Conservation (phyloP, 106 monocot genomes). For the Dendrobium huoshanense region DNA sequence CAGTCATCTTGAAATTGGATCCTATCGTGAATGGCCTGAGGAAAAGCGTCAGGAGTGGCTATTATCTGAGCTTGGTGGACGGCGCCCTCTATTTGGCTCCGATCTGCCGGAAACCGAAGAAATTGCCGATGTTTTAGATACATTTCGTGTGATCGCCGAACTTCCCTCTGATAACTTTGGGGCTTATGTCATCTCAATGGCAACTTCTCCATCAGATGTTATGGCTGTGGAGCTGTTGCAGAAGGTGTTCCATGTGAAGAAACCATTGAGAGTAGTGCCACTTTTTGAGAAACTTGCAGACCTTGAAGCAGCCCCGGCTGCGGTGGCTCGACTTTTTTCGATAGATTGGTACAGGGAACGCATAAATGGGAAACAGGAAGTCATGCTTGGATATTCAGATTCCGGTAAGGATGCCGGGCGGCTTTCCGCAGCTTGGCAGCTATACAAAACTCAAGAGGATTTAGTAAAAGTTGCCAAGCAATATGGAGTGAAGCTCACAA, state of each 20-base stretch:
- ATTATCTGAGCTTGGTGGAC: conserved; percentile 80
- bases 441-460: conserved; percentile 85
- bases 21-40: conserved; percentile 93
- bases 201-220: conserved; percentile 72
- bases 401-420: conserved; percentile 92
- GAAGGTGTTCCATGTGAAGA: conserved; percentile 60
- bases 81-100: conserved; percentile 76
- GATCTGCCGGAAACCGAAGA: conserved; percentile 85
- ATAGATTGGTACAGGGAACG: conserved; percentile 82
- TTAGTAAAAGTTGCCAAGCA: conserved; percentile 81
- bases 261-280: conserved; percentile 80
- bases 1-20: conserved; percentile 76
- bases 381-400: conserved; percentile 95
- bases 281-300: conserved; percentile 90
- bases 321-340: conserved; percentile 63
- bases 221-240: conserved; percentile 77
- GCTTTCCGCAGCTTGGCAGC: conserved; percentile 89
- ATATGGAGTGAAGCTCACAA: conserved; percentile 84
- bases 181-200: conserved; percentile 97
- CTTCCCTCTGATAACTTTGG: conserved; percentile 91
- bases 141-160: conserved; percentile 72
- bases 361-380: conserved; percentile 88
- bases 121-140: conserved; percentile 81
- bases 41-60: conserved; percentile 85
- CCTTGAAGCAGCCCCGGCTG: conserved; percentile 83